Conservation (phyloP, 2,329 filamentous ascomycete genomes). For the Biscogniauxia mediterranea region DNA sequence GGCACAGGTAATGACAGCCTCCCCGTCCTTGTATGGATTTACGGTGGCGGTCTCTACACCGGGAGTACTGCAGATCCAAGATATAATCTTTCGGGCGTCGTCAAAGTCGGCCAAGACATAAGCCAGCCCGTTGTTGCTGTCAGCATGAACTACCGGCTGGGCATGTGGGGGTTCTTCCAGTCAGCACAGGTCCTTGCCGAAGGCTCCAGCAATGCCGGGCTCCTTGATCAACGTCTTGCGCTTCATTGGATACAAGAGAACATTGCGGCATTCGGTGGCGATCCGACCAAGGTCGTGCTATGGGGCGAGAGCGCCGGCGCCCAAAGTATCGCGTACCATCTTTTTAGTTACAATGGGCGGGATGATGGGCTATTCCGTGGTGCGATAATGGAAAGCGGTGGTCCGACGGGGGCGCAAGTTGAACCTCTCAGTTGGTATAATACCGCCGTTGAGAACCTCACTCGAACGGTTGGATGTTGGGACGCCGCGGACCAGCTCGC, state of each 20-base stretch:
- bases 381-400: slow-evolving; percentile 54
- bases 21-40: slow-evolving; percentile 55
- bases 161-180: slow-evolving; percentile 53
- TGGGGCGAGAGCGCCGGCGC: slow-evolving; percentile 48
- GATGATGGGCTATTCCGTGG: slow-evolving; percentile 54
- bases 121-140: slow-evolving; percentile 53
- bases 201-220: slow-evolving; percentile 47
- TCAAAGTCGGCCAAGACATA: slow-evolving; percentile 51
- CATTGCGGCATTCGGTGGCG: slow-evolving; percentile 50
- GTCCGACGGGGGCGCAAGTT: slow-evolving; percentile 32
- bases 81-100: slow-evolving; percentile 64
- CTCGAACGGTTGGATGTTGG: slow-evolving; percentile 37
- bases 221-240: slow-evolving; percentile 49
- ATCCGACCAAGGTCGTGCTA: slow-evolving; percentile 44
- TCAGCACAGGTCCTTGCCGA: slow-evolving; percentile 42
- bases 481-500: slow-evolving; percentile 34
- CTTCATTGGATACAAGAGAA: slow-evolving; percentile 54
- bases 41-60: slow-evolving; percentile 52
- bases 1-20: slow-evolving; percentile 32
- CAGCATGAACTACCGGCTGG: slow-evolving; percentile 53
- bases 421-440: slow-evolving; percentile 37
- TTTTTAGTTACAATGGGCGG: slow-evolving; percentile 54
- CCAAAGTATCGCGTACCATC: slow-evolving; percentile 44
- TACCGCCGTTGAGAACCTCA: slow-evolving; percentile 34
- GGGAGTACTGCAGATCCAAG: slow-evolving; percentile 52